A percentile compares a stretch with the other conserved stretches of the same genome.
phyloP scores from a whole-genome alignment of 345 rosid genomes.

The Arabis alpina region DNA sequence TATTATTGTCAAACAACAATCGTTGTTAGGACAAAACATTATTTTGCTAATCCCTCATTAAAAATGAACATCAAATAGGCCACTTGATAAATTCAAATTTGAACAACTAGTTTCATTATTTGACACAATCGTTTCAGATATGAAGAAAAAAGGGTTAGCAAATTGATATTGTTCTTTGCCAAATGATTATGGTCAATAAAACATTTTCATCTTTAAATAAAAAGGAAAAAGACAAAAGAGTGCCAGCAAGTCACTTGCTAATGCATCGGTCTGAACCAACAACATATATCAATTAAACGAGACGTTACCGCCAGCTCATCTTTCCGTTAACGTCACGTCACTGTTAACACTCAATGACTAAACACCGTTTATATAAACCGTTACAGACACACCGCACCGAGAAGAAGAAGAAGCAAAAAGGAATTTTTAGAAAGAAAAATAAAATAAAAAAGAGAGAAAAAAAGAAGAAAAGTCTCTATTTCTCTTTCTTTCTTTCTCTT shows the following conservation, averaged over 20 bases:
- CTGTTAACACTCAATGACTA: not conserved
- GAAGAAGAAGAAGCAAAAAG: slow-evolving; percentile 16
- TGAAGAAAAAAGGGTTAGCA: not conserved
- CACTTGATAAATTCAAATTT: slow-evolving; percentile 23
- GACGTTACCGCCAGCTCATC: slow-evolving; percentile 65
- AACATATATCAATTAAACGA: slow-evolving; percentile 26
- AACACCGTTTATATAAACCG: slow-evolving; percentile 45
- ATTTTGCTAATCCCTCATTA: not conserved
- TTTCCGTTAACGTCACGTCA: slow-evolving; percentile 45
- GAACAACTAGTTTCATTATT: slow-evolving; percentile 25
- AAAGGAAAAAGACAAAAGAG: slow-evolving; percentile 39
- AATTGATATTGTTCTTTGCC: slow-evolving; percentile 2
- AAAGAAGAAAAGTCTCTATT: slow-evolving; percentile 17
- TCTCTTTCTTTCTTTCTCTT: slow-evolving; percentile 26
- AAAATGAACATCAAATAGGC: slow-evolving; percentile 8
- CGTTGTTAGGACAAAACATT: slow-evolving; percentile 19
- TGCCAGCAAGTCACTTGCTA: slow-evolving; percentile 52
- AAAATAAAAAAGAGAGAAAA: not conserved
- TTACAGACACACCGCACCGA: slow-evolving; percentile 38
- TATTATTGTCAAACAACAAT: slow-evolving; percentile 25
- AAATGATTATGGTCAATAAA: not conserved
- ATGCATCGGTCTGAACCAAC: slow-evolving; percentile 48
- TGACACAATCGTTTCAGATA: slow-evolving; percentile 16
- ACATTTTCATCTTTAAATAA: not conserved
- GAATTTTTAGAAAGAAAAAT: slow-evolving; percentile 30